These are phyloP conservation scores for Daldinia loculata DNA, from an alignment of 495 filamentous ascomycete genomes.

Conservation along the genomic window DNA sequence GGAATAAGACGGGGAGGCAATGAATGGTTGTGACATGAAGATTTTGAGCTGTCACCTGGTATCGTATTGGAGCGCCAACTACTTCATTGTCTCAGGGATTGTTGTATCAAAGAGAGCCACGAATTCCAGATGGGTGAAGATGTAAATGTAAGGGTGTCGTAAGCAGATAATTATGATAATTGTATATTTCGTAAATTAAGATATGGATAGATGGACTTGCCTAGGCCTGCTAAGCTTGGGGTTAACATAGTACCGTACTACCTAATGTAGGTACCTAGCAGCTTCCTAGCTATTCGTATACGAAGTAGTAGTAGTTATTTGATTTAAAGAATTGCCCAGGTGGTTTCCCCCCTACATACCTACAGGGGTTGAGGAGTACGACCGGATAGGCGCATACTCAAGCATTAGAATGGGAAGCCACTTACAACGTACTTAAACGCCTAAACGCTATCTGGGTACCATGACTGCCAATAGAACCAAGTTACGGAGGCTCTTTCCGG, in stretches of 20 bases:
- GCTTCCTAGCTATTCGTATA: not conserved
- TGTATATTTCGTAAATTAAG: not conserved
- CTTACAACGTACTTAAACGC: conserved; percentile 1
- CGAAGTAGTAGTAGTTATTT: not conserved
- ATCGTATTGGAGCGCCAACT: conserved; percentile 17
- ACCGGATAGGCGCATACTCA: conserved; percentile 28
- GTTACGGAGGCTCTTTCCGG: conserved; percentile 29
- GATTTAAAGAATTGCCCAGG: not conserved
- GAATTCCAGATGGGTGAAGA: conserved; percentile 12
- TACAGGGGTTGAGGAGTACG: conserved; percentile 1
- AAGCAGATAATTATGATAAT: not conserved
- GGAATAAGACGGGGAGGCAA: conserved; percentile 19
- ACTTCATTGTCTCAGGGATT: conserved; percentile 16
- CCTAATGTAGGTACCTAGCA: not conserved
- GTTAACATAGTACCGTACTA: not conserved
- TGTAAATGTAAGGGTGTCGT: not conserved
- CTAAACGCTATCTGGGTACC: conserved; percentile 18
- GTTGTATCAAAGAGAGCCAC: conserved; percentile 15
- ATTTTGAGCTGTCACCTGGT: conserved; percentile 21
- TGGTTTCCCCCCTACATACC: conserved; percentile 18
- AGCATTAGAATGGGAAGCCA: conserved; percentile 21
- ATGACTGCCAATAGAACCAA: conserved; percentile 27
- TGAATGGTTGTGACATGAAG: conserved; percentile 22
- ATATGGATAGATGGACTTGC: not conserved
- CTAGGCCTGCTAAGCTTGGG: not conserved